These are phyloP conservation scores for Stentor roeselii DNA, from an alignment of 73 alveolate species.

Conservation along the genomic window DNA sequence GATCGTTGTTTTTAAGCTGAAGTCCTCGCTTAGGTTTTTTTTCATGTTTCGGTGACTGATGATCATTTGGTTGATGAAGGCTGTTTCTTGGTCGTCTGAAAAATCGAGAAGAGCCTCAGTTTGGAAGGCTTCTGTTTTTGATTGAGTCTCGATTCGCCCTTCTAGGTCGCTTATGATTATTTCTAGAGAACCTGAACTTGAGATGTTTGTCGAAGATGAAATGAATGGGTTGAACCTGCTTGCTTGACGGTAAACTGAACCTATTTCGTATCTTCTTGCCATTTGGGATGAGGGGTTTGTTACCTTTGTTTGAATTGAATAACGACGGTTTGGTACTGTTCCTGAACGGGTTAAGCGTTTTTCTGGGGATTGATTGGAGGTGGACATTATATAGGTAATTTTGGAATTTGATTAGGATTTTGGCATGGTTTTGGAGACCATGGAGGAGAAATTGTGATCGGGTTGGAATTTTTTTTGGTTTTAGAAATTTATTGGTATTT, in stretches of 20 bases:
- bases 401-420: not conserved
- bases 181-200: not conserved
- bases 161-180: conserved; percentile 22
- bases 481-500: not conserved
- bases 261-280: not conserved
- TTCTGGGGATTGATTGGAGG: not conserved
- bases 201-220: conserved; percentile 15
- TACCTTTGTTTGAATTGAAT: not conserved
- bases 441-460: not conserved
- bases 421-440: not conserved
- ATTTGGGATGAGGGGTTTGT: too few relatives aligned
- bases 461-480: not conserved
- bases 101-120: not conserved
- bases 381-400: not conserved
- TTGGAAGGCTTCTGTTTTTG: not conserved
- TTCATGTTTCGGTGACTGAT: too few relatives aligned
- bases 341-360: not conserved
- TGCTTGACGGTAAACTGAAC: conserved; percentile 19
- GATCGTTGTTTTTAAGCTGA: not conserved
- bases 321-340: not conserved
- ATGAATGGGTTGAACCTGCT: not conserved
- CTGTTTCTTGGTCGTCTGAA: not conserved
- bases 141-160: not conserved
- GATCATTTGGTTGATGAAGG: not conserved
- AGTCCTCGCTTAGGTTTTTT: not conserved